phyloP scores from a whole-genome alignment of 139 green algal species.

The Chlamydomonas asymmetrica region DNA sequence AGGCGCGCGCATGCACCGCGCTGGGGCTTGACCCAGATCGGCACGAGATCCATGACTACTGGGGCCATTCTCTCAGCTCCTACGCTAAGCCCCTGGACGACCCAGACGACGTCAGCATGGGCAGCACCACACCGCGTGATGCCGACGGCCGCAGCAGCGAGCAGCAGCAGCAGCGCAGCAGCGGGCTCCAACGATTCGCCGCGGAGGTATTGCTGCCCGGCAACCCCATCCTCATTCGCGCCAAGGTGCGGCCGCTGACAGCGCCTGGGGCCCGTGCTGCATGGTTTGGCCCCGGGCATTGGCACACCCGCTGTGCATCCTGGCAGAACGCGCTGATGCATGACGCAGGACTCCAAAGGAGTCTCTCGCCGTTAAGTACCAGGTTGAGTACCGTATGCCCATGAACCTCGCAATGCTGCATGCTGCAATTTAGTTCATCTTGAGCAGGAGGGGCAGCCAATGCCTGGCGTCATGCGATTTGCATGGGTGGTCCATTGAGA shows the following conservation, averaged over 20 bases:
- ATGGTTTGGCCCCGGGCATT: background rate
- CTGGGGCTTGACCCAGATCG: conserved; percentile 43
- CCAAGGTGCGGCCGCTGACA: background rate
- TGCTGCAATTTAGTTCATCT: too few species aligned
- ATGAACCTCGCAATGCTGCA: too few species aligned
- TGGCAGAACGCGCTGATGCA: too few species aligned
- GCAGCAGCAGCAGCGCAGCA: too few species aligned
- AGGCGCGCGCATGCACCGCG: conserved; percentile 43
- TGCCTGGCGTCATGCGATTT: too few species aligned
- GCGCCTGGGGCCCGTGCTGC: too few species aligned
- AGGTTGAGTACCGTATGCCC: too few species aligned
- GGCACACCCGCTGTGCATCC: background rate
- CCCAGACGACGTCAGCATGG: background rate
- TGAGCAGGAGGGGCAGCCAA: too few species aligned
- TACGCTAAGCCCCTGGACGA: background rate
- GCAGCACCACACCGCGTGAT: background rate
- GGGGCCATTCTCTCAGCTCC: background rate
- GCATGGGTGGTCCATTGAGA: too few species aligned
- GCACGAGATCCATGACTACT: conserved; percentile 51
- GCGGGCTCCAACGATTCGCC: background rate
- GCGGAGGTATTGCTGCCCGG: background rate
- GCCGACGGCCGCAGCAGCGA: background rate
- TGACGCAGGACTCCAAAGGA: too few species aligned
- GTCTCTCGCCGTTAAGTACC: too few species aligned
- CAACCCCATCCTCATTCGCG: background rate